Evolutionary conservation across 2,329 filamentous ascomycete genomes (phyloP).

Genomic region (Colletotrichum sp.): DNA sequence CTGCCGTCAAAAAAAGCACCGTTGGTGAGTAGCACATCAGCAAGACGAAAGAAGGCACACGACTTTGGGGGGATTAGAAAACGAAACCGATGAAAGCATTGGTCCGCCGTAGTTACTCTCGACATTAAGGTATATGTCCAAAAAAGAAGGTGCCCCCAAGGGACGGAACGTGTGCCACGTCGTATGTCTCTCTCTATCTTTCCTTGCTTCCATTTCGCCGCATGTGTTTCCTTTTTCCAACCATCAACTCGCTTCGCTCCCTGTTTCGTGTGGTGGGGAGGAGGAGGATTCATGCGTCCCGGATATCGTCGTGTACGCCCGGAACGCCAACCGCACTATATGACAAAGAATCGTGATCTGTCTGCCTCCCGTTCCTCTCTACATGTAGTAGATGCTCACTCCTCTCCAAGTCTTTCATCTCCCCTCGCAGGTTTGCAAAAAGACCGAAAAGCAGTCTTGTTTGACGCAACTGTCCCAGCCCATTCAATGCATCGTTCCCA

Average conservation of each 20-base stretch:
- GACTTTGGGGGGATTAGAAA: background rate
- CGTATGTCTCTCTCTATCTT: background rate
- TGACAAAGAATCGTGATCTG: background rate
- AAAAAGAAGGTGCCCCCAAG: background rate
- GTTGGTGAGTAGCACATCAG: too few relatives aligned
- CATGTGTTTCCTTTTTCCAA: background rate
- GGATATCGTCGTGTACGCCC: slow-evolving; percentile 15
- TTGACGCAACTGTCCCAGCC: background rate
- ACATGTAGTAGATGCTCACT: background rate
- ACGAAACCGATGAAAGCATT: background rate
- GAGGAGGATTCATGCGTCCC: background rate
- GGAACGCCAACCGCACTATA: background rate
- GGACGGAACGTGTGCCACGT: background rate
- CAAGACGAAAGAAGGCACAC: background rate
- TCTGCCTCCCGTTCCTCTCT: background rate
- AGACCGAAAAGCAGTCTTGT: background rate
- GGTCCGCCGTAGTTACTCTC: background rate
- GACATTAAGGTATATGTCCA: background rate
- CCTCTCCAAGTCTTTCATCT: background rate
- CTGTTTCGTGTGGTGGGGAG: background rate
- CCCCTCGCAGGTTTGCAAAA: background rate
- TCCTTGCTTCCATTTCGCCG: background rate
- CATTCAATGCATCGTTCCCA: background rate
- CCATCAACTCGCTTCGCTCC: background rate
- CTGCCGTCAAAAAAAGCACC: too few relatives aligned